Percentiles rank a stretch among this genome's conserved stretches.
These are phyloP conservation scores for Oxytropis ochrocephala DNA, from an alignment of 306 rosid species.

Conservation along the genomic window DNA sequence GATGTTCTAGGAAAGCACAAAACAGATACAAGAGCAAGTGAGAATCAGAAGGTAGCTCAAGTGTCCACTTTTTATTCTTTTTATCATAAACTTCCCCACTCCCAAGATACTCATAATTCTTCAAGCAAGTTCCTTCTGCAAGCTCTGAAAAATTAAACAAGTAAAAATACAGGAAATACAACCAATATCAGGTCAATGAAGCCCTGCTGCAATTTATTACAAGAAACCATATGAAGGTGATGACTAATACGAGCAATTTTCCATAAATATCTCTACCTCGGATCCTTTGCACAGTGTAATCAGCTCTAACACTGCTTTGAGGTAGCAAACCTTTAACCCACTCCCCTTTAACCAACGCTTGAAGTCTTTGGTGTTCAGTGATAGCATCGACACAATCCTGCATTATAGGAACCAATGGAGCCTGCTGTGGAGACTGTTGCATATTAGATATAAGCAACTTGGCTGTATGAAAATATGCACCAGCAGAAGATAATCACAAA, in stretches of 20 bases:
- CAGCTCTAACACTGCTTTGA: slow-evolving; percentile 77
- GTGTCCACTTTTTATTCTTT: slow-evolving; percentile 79
- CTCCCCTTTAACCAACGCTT: slow-evolving; percentile 89
- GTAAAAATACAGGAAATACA: slow-evolving; percentile 8
- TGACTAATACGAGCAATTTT: slow-evolving; percentile 4
- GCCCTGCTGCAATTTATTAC: background rate
- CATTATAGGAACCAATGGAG: slow-evolving; percentile 54
- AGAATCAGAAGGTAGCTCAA: slow-evolving; percentile 89
- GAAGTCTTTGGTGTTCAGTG: slow-evolving; percentile 88
- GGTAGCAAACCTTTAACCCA: slow-evolving; percentile 92
- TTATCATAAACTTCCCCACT: slow-evolving; percentile 79
- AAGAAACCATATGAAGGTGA: slow-evolving; percentile 1
- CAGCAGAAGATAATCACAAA: slow-evolving; percentile 13
- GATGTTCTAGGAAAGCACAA: slow-evolving; percentile 95
- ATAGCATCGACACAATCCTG: slow-evolving; percentile 82
- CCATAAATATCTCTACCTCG: slow-evolving; percentile 45
- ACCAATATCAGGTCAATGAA: slow-evolving; percentile 6
- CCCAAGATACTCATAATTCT: slow-evolving; percentile 84
- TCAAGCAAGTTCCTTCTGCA: slow-evolving; percentile 92
- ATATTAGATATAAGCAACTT: slow-evolving; percentile 36
- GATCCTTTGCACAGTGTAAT: slow-evolving; percentile 78
- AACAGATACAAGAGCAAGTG: slow-evolving; percentile 89
- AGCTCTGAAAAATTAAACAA: slow-evolving; percentile 55
- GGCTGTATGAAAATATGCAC: slow-evolving; percentile 44
- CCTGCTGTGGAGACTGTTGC: slow-evolving; percentile 67